Conservation (phyloP, 2,329 filamentous ascomycete species). For the Paraphaeosphaeria minitans region DNA sequence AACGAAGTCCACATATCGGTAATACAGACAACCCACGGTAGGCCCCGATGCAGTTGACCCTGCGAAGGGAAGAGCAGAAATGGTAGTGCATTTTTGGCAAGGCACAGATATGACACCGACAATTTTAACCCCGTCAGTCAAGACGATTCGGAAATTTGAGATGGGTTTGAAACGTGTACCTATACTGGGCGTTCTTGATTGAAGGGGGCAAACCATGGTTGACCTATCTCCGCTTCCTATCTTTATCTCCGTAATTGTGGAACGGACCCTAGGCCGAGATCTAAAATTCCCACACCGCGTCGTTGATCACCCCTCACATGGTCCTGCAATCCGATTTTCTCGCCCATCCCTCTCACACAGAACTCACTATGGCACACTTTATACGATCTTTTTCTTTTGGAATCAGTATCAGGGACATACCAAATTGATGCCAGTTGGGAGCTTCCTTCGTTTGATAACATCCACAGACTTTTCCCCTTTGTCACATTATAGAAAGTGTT, state of each 20-base stretch:
- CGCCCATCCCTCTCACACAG: neutral
- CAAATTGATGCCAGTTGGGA: slow-evolving; percentile 28
- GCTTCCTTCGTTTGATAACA: slow-evolving; percentile 11
- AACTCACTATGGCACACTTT: slow-evolving; percentile 31
- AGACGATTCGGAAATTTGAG: slow-evolving; percentile 29
- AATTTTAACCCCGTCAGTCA: slow-evolving; percentile 14
- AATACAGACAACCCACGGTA: slow-evolving; percentile 23
- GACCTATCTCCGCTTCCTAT: no score
- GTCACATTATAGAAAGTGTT: slow-evolving; percentile 19
- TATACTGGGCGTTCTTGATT: no score
- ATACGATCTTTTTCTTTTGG: slow-evolving; percentile 30
- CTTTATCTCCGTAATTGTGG: slow-evolving; percentile 2
- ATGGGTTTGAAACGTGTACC: neutral
- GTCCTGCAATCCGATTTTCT: slow-evolving; percentile 35
- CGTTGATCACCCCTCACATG: neutral
- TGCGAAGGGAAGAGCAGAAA: slow-evolving; percentile 15
- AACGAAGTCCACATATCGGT: slow-evolving; percentile 10
- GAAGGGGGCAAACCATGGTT: no score
- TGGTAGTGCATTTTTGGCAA: slow-evolving; percentile 17
- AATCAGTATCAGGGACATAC: slow-evolving; percentile 40
- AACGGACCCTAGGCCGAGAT: neutral
- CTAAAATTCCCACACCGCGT: slow-evolving; percentile 3
- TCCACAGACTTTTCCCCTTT: slow-evolving; percentile 6
- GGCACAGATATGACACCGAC: slow-evolving; percentile 8
- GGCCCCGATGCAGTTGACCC: neutral